Percentiles rank a stretch among this genome's conserved stretches.
Evolutionary conservation across 2,329 filamentous ascomycete species (phyloP).

Genomic region (Exophiala sp.): DNA sequence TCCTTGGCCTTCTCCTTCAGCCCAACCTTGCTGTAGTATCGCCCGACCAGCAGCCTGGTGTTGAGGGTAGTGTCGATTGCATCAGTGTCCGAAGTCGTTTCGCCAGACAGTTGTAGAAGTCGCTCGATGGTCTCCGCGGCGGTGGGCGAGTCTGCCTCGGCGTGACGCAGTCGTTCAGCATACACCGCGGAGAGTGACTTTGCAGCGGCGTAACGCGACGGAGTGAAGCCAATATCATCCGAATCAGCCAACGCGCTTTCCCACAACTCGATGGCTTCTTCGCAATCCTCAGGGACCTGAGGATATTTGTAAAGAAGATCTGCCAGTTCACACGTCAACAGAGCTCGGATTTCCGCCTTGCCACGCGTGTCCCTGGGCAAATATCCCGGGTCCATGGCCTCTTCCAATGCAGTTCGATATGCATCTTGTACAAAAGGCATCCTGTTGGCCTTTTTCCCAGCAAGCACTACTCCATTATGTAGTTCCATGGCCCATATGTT

Average conservation of each 20-base stretch:
- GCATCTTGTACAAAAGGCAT: neutral
- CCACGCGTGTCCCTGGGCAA: neutral
- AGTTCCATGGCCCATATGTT: neutral
- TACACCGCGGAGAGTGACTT: neutral
- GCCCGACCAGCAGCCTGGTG: neutral
- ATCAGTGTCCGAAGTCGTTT: neutral
- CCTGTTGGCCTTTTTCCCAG: neutral
- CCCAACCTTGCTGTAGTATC: neutral
- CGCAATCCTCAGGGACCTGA: neutral
- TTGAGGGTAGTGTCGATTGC: neutral
- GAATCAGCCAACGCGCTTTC: neutral
- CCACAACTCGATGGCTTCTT: neutral
- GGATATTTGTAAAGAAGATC: conserved; percentile 2
- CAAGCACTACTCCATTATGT: neutral
- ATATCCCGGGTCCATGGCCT: conserved; percentile 1
- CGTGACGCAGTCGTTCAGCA: neutral
- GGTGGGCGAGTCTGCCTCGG: neutral
- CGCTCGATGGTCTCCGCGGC: neutral
- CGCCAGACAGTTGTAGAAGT: neutral
- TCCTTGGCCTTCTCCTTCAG: neutral
- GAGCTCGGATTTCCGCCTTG: neutral
- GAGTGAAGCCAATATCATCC: neutral
- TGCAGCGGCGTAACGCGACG: neutral
- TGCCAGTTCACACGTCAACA: neutral
- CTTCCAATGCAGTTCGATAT: neutral